Evolutionary conservation across 441 rosid species (phyloP).

Genomic region (Gossypium lobatum): DNA sequence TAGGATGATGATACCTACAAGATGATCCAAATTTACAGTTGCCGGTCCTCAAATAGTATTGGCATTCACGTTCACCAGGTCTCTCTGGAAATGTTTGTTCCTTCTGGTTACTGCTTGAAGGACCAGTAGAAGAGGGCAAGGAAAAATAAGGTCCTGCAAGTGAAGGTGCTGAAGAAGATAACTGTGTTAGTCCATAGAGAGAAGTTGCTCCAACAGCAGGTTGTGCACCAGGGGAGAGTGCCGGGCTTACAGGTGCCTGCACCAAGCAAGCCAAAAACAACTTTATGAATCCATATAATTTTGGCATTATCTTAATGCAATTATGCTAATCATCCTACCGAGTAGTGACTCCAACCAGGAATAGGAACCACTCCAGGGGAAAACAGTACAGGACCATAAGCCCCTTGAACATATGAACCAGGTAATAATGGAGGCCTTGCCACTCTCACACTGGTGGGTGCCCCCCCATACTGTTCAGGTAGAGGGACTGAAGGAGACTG

Average conservation of each 20-base stretch:
- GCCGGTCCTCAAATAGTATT: constrained; percentile 74
- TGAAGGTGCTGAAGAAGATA: constrained; percentile 61
- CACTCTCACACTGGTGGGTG: constrained; percentile 62
- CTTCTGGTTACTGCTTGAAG: constrained; percentile 40
- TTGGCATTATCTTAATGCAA: constrained; percentile 6
- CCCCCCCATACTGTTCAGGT: constrained; percentile 61
- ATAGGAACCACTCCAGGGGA: no score
- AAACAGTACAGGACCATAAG: no score
- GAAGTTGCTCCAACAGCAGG: constrained; percentile 77
- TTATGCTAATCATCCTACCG: constrained; percentile 39
- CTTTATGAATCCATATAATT: constrained; percentile 16
- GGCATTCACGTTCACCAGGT: constrained; percentile 84
- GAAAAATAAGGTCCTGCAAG: constrained; percentile 54
- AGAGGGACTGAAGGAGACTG: constrained; percentile 19
- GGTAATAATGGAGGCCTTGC: constrained; percentile 65
- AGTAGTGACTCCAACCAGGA: no score
- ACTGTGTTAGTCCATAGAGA: constrained; percentile 62
- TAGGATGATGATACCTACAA: constrained; percentile 86
- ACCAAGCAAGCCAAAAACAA: constrained; percentile 20
- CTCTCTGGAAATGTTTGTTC: constrained; percentile 83
- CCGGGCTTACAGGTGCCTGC: constrained; percentile 91
- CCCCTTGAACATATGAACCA: constrained; percentile 60
- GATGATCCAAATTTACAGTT: constrained; percentile 85
- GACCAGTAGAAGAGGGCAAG: constrained; percentile 41
- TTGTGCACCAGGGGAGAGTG: constrained; percentile 79